These are phyloP conservation scores for Aspergillus pseudoterreus DNA, from an alignment of 2,329 filamentous ascomycete genomes.

Conservation along the genomic window DNA sequence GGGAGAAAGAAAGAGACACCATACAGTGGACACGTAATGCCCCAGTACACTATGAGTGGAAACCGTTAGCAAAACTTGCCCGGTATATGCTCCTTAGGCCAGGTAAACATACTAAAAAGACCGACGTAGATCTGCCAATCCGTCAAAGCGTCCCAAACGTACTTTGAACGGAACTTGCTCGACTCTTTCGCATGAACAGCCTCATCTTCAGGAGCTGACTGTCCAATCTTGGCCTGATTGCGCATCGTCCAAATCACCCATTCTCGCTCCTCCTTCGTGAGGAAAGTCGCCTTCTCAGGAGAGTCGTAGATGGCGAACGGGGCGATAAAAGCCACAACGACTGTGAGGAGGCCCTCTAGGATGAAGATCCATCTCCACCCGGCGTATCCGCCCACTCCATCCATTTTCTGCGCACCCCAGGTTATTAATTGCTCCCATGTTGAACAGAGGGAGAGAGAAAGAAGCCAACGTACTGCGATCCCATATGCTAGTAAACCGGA, in stretches of 20 bases:
- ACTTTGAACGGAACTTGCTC: constrained; percentile 34
- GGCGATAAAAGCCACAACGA: constrained; percentile 40
- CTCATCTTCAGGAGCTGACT: constrained; percentile 17
- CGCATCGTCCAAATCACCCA: constrained; percentile 38
- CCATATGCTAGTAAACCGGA: constrained; percentile 50
- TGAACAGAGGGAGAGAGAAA: constrained; percentile 15
- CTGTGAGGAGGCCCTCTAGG: constrained; percentile 46
- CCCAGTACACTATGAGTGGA: constrained; percentile 36
- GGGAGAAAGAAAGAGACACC: constrained; percentile 40
- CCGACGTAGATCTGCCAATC: constrained; percentile 43
- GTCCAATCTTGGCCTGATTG: constrained; percentile 22
- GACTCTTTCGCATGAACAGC: constrained; percentile 26
- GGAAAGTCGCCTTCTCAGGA: constrained; percentile 42
- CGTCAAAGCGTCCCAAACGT: constrained; percentile 37
- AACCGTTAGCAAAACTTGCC: neutral
- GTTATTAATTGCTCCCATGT: constrained; percentile 1
- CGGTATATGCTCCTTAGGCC: neutral
- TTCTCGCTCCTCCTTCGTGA: constrained; percentile 38
- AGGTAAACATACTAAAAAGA: constrained; percentile 30
- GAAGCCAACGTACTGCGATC: constrained; percentile 37
- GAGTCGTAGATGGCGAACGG: constrained; percentile 47
- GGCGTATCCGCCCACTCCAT: constrained; percentile 44
- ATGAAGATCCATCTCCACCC: constrained; percentile 53
- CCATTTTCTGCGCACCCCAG: constrained; percentile 39
- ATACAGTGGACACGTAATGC: constrained; percentile 41